Base-by-base conservation (phyloP, 805 yeast species). In the Wickerhamomyces canadensis region DNA sequence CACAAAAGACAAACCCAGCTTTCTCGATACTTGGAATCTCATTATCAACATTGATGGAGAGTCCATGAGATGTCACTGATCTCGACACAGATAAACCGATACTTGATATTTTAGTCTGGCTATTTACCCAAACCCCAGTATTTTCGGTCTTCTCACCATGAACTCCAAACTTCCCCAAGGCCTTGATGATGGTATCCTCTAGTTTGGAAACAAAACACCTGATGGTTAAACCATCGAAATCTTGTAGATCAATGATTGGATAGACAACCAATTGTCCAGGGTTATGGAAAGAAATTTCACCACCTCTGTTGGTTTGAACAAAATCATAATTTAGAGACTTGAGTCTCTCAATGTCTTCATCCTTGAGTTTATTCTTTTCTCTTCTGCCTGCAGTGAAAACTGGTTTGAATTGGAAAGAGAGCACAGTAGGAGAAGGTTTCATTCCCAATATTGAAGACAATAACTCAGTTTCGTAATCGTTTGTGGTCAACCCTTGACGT, bases 201-300 rank as follows among this genome's bases (percentile, higher is more conserved):
- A 86, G 62, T n/a, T 71, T 68, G 3, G 78, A 60, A 22, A 86
- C 84, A 49, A 74, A 79, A 55, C 87, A 81, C 45, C 77, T 69
- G 1, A 83, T 76, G 0, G 80, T 67, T 33, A 84, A 61, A 34
- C 70, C 61, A 24, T 62, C 50, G 49, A 84, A 83, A 23, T 73
- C 69, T 44, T 72, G 70, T 37, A 93, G 64, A 57, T 93, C 89
- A 22, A 84, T 37, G 1, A 93, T 70, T 10, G 93, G 80, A 54
- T 91, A 93, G 5, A 86, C 77, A 2, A 89, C 96, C 27, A 87
- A 55, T 60, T 93, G 99, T 0, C 98, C 98, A 1, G 93, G 84
- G 0, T 98, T 98, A 62, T 93, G 99, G 68, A 85, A 93, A 0
- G 98, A 93, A 1, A 93, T 77, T 56, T 93, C 95, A 0, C 99